Conservation (phyloP, 139 green algal species). For the Pleodorina starrii region DNA sequence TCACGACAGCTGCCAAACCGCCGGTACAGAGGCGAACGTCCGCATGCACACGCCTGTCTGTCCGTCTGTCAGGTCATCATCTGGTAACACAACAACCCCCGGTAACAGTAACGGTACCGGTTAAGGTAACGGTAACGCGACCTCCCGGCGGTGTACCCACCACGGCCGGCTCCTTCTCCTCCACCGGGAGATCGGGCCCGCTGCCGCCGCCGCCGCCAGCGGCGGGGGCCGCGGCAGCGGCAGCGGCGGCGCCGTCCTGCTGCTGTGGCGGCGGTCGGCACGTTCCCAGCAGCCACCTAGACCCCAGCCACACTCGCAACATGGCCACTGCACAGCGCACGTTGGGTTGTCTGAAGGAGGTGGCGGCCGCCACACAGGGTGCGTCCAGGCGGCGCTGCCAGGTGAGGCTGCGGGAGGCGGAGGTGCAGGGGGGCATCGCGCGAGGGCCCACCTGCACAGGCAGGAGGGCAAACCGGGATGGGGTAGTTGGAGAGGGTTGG, state of each 20-base stretch:
- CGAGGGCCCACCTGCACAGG: constrained; percentile 24
- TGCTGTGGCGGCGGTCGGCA: not conserved
- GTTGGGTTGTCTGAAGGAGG: not conserved
- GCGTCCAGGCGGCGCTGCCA: constrained; percentile 5
- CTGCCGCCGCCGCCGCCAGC: not conserved
- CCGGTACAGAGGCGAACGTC: too few species aligned
- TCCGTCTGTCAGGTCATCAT: too few species aligned
- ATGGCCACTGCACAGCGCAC: not conserved
- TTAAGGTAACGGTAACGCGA: too few species aligned
- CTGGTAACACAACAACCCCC: not conserved
- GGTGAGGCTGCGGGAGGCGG: not conserved
- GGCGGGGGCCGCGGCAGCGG: not conserved
- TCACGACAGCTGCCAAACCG: too few species aligned
- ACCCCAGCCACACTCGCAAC: constrained; percentile 24
- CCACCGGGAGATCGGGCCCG: not conserved
- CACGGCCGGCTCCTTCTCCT: constrained; percentile 34
- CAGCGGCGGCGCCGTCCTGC: not conserved
- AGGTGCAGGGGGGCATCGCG: constrained; percentile 25
- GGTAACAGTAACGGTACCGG: too few species aligned
- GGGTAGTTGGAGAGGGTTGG: not conserved
- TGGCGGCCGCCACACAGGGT: not conserved
- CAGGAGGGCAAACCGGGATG: not conserved
- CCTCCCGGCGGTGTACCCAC: too few species aligned
- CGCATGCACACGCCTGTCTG: too few species aligned
- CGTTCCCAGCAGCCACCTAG: constrained; percentile 32